A percentile compares a stretch with the other conserved stretches of the same genome.
Evolutionary conservation across 1,284 basidiomycete genomes (phyloP).

Genomic region (Cryptococcus hybrid): DNA sequence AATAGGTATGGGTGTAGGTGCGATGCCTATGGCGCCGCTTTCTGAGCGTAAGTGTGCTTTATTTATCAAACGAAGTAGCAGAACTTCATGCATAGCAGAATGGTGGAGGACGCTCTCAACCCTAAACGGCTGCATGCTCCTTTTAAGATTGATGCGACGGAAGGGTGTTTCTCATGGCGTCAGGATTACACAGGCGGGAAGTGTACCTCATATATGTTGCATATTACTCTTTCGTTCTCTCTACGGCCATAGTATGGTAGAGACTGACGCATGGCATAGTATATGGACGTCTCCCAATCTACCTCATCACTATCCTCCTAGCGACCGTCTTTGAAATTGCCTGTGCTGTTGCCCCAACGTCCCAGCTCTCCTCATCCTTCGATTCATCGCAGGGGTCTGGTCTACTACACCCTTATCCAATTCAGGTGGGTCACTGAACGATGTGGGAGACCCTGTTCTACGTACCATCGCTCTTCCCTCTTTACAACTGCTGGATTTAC

Average conservation of each 20-base stretch:
- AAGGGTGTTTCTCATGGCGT: not conserved
- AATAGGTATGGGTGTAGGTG: constrained; percentile 25
- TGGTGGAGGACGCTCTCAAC: not conserved
- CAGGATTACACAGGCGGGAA: too few relatives aligned
- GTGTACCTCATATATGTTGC: not conserved
- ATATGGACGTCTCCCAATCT: constrained; percentile 28
- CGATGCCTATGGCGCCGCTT: constrained; percentile 28
- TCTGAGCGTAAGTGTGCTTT: constrained; percentile 21
- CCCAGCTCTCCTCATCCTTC: constrained; percentile 18
- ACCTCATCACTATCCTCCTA: constrained; percentile 20
- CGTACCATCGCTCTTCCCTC: constrained; percentile 21
- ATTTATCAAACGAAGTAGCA: not conserved
- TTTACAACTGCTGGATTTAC: constrained; percentile 26
- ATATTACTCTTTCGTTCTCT: not conserved
- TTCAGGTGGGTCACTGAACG: constrained; percentile 25
- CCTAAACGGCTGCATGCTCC: not conserved
- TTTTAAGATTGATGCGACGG: not conserved
- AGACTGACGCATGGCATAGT: constrained; percentile 8
- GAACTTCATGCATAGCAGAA: not conserved
- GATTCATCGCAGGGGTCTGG: constrained; percentile 25
- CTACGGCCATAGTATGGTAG: not conserved
- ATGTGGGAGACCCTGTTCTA: constrained; percentile 20
- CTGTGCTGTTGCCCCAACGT: constrained; percentile 16
- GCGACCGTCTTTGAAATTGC: constrained; percentile 25
- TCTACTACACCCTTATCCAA: constrained; percentile 25